phyloP scores from a whole-genome alignment of 352 stramenopile species.

The Phytophthora europaea region DNA sequence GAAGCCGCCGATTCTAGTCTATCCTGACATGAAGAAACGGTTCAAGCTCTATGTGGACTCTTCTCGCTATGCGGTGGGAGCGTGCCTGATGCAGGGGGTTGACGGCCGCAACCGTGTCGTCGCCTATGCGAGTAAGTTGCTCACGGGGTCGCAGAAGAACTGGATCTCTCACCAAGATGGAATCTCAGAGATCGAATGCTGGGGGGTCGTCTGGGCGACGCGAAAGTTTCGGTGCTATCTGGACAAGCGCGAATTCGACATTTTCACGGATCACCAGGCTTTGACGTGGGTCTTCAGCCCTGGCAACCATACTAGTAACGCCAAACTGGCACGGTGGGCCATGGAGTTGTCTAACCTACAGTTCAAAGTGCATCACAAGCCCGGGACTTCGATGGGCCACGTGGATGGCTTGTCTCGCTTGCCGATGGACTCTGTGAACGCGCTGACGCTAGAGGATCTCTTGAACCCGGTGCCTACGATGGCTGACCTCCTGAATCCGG shows the following conservation, averaged over 20 bases:
- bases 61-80: neutral
- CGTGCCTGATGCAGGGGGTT: conserved; percentile 9
- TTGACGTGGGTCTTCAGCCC: no score
- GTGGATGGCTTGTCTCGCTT: conserved; percentile 10
- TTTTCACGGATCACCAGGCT: no score
- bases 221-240: no score
- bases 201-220: no score
- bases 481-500: neutral
- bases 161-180: no score
- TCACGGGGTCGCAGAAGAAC: no score
- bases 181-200: no score
- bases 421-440: neutral
- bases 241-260: no score
- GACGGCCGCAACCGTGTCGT: conserved; percentile 1
- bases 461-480: neutral
- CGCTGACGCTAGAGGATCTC: neutral
- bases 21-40: conserved; percentile 2
- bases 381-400: conserved; percentile 3
- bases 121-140: no score
- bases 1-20: conserved; percentile 7
- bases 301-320: neutral
- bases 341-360: conserved; percentile 11
- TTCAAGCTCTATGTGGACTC: conserved; percentile 13
- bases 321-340: conserved; percentile 10
- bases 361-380: conserved; percentile 7